Evolutionary conservation across 2,329 filamentous ascomycete genomes (phyloP).

Genomic region (Raffaelea ambrosiae): DNA sequence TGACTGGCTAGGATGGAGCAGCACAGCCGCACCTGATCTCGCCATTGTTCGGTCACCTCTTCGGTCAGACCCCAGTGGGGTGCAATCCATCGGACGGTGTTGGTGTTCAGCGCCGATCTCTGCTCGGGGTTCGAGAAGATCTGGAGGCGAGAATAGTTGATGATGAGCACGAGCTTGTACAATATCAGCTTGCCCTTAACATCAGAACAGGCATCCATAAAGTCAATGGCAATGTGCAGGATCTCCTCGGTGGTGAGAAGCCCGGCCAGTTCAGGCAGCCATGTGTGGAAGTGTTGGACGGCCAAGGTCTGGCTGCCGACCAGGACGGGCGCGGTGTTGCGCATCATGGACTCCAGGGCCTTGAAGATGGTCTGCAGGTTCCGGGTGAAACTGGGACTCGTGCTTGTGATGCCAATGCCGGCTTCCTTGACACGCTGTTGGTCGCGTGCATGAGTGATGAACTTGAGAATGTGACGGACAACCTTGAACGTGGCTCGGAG

Average conservation of each 20-base stretch:
- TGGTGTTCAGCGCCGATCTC: conserved; percentile 63
- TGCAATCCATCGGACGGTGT: conserved; percentile 82
- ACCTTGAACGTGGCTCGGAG: conserved; percentile 92
- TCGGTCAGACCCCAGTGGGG: conserved; percentile 82
- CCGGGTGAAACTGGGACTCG: conserved; percentile 65
- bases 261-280: conserved; percentile 82
- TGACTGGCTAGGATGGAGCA: conserved; percentile 89
- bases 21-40: conserved; percentile 85
- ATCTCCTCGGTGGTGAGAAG: conserved; percentile 77
- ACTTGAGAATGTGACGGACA: conserved; percentile 83
- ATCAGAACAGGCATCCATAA: conserved; percentile 80
- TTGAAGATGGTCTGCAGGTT: conserved; percentile 85
- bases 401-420: conserved; percentile 73
- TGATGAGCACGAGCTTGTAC: conserved; percentile 86
- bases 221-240: conserved; percentile 81
- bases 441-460: conserved; percentile 81
- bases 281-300: conserved; percentile 93
- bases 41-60: conserved; percentile 74
- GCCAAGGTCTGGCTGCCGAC: conserved; percentile 92
- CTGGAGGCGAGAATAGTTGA: conserved; percentile 78
- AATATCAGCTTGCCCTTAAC: conserved; percentile 87
- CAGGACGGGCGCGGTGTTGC: conserved; percentile 72
- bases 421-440: conserved; percentile 86
- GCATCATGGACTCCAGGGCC: conserved; percentile 82
- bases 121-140: conserved; percentile 76